These are phyloP conservation scores for Pestalotiopsis fici DNA, from an alignment of 2,329 filamentous ascomycete genomes.

Conservation along the genomic window DNA sequence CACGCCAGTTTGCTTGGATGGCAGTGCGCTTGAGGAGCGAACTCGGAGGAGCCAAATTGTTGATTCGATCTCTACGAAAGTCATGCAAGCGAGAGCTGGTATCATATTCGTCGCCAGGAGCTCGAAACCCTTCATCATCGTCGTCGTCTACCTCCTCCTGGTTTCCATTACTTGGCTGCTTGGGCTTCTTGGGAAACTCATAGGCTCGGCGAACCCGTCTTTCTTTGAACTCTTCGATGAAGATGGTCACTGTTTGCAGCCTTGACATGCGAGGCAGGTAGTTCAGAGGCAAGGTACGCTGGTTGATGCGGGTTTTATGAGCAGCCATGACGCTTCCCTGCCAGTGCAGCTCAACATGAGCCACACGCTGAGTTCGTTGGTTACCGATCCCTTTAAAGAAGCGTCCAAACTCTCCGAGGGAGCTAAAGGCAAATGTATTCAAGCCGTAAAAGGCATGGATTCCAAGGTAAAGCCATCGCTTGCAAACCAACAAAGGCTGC, in stretches of 20 bases:
- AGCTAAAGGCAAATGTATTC: slow-evolving; percentile 54
- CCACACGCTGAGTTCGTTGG: slow-evolving; percentile 40
- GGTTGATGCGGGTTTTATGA: slow-evolving; percentile 27
- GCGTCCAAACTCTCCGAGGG: slow-evolving; percentile 50
- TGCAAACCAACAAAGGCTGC: slow-evolving; percentile 38
- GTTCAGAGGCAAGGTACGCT: slow-evolving; percentile 35
- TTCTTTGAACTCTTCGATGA: slow-evolving; percentile 35
- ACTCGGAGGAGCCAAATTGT: slow-evolving; percentile 13
- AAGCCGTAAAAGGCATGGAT: slow-evolving; percentile 46
- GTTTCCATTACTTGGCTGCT: neutral
- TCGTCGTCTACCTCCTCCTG: neutral
- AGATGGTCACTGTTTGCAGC: slow-evolving; percentile 36
- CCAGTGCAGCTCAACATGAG: slow-evolving; percentile 32
- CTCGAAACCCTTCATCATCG: neutral
- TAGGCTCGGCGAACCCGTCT: neutral
- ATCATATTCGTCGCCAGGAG: slow-evolving; percentile 11
- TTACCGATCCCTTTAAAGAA: slow-evolving; percentile 44
- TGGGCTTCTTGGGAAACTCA: neutral
- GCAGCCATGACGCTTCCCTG: slow-evolving; percentile 17
- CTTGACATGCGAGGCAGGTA: slow-evolving; percentile 36
- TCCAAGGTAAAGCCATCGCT: slow-evolving; percentile 39
- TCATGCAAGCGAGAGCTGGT: slow-evolving; percentile 13
- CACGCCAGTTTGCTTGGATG: slow-evolving; percentile 40
- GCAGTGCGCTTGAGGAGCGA: slow-evolving; percentile 26
- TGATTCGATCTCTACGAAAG: slow-evolving; percentile 16